These are phyloP conservation scores for Epichloe uncinata DNA, from an alignment of 2,329 filamentous ascomycete genomes.

Conservation along the genomic window DNA sequence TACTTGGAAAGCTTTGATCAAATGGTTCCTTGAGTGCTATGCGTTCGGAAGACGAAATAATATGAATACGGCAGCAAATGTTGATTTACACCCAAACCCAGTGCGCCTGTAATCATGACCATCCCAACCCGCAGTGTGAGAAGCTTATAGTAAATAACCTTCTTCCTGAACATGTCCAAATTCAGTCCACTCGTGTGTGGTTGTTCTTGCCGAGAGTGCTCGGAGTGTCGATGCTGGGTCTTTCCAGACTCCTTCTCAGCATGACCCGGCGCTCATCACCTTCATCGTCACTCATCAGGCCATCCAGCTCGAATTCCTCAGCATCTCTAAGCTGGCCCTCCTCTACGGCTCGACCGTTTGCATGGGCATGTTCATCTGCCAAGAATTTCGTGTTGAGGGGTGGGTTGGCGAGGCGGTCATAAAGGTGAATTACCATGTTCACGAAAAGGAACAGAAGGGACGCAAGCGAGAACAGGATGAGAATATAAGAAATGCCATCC, in stretches of 20 bases:
- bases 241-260: slow-evolving; percentile 19
- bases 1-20: not conserved
- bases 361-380: slow-evolving; percentile 21
- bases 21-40: not conserved
- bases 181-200: slow-evolving; percentile 12
- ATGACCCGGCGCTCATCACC: slow-evolving; percentile 37
- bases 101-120: not conserved
- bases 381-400: slow-evolving; percentile 22
- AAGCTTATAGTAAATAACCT: not conserved
- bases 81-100: not conserved
- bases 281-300: slow-evolving; percentile 81
- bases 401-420: slow-evolving; percentile 47
- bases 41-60: not conserved
- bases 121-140: not conserved
- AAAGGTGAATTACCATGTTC: slow-evolving; percentile 74
- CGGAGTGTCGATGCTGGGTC: slow-evolving; percentile 29
- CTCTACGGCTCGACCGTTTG: slow-evolving; percentile 25
- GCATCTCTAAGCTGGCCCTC: slow-evolving; percentile 59
- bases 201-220: slow-evolving; percentile 23
- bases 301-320: slow-evolving; percentile 88
- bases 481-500: slow-evolving; percentile 81
- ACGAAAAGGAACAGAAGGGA: slow-evolving; percentile 86
- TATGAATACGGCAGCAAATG: not conserved
- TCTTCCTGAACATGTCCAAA: not conserved
- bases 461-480: slow-evolving; percentile 81